Evolutionary conservation across 2,329 filamentous ascomycete species (phyloP), one percentile per base, ranked within the genome.

Genomic region (Periconia digitata): DNA sequence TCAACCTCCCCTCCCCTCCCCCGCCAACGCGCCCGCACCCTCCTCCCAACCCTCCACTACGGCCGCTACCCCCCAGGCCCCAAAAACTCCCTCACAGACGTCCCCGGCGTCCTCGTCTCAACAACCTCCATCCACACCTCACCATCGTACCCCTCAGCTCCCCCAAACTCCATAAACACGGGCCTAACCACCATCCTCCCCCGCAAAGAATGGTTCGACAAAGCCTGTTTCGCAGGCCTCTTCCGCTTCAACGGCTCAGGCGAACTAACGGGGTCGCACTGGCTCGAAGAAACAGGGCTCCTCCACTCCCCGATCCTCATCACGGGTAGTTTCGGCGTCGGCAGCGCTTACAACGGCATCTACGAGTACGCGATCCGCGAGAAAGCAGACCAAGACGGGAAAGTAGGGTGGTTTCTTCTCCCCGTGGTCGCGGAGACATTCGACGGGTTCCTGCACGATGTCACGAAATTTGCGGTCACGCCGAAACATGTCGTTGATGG

Each of bases 211-310:
- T 74, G 70, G 59, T 74, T 73, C 53, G 55, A 70, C 46, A 63
- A 67, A 27, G 74, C 69, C 3, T 74, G 71, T 48, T 74, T 74
- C 46, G 72, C 74, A 2, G 73, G 72, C 8, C 65, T 72, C 40
- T 85, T 85, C 67, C 76, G 78, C 51, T 85, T 86, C 72, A 86
- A 86, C 55, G 83, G 84, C 46, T 79, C 78, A 39, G 83, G 84
- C 36, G 82, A 85, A 65, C 73, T 85, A 72, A 85, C 83, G 0
- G 82, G 83, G 2, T 73, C 72, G 8, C 80, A 85, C 56, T 84
- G 81, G 78, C 79, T 86, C 50, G 75, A 82, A 15, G 84, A 86
- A 62, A 82, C 81, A 0, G 83, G 83, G 0, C 71, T 84, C 3
- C 66, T 85, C 3, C 76, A 79, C 45, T 82, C 79, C 2, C 84